Evolutionary conservation across 257 asterid genomes (phyloP).

Genomic region (Fraxinus cuspidata): DNA sequence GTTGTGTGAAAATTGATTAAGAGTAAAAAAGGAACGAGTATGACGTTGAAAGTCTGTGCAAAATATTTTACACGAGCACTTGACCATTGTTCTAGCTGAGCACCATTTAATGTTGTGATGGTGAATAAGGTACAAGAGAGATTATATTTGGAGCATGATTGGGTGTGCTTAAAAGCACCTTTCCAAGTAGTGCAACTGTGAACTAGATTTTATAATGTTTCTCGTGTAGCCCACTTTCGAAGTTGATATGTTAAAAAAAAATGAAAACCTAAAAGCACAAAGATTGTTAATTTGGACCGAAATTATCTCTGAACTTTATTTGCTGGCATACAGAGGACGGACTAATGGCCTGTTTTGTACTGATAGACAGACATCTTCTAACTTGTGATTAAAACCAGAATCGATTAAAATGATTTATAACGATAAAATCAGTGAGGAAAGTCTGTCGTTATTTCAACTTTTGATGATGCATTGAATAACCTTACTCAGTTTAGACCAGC

Average conservation of each 20-base stretch:
- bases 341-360: background rate
- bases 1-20: background rate
- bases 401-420: background rate
- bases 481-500: background rate
- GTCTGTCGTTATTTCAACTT: background rate
- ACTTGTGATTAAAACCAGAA: background rate
- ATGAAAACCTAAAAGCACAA: no score
- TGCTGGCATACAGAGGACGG: background rate
- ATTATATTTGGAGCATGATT: no score
- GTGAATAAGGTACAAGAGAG: no score
- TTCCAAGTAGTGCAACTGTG: no score
- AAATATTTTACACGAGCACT: no score
- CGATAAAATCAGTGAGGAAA: background rate
- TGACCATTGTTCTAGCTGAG: no score
- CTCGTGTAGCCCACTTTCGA: no score
- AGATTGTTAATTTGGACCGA: background rate
- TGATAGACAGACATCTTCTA: background rate
- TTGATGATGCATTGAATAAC: background rate
- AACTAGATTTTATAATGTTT: no score
- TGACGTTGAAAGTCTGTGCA: no score
- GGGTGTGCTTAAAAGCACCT: no score
- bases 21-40: background rate
- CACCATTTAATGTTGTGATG: no score
- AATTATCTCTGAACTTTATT: background rate
- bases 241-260: background rate